Evolutionary conservation across 2,329 filamentous ascomycete genomes (phyloP).

Genomic region (Verticillium isaacii): DNA sequence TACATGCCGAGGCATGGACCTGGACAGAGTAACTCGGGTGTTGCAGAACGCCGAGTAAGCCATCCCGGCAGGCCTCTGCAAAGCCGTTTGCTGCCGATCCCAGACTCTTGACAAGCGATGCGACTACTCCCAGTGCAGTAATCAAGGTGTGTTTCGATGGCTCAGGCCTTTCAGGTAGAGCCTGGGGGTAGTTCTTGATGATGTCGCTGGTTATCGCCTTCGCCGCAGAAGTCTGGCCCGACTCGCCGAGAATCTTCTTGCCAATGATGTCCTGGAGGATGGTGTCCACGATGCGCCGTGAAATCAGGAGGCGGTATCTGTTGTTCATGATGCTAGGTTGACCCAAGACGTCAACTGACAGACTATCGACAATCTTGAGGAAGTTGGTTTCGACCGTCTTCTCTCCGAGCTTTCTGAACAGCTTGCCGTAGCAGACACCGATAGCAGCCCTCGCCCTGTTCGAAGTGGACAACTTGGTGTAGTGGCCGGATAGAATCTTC

Average conservation of each 20-base stretch:
- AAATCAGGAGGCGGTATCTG: conserved; percentile 80
- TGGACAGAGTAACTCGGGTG: conserved; percentile 97
- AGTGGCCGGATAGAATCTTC: conserved; percentile 73
- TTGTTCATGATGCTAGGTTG: conserved; percentile 73
- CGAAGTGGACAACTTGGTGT: conserved; percentile 70
- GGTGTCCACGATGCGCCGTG: conserved; percentile 77
- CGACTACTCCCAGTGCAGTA: conserved; percentile 71
- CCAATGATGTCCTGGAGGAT: conserved; percentile 82
- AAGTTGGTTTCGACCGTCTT: conserved; percentile 82
- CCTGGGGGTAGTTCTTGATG: conserved; percentile 91
- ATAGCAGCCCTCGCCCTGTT: conserved; percentile 80
- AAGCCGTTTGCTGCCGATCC: conserved; percentile 77
- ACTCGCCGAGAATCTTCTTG: conserved; percentile 77
- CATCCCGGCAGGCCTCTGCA: conserved; percentile 80
- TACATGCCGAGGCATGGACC: conserved; percentile 78
- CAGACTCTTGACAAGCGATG: conserved; percentile 71
- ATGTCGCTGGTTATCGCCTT: conserved; percentile 80
- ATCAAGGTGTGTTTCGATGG: conserved; percentile 84
- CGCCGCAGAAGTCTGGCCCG: conserved; percentile 78
- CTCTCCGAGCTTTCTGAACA: conserved; percentile 75
- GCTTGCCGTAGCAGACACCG: conserved; percentile 78
- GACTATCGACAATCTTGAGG: conserved; percentile 70
- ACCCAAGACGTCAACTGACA: conserved; percentile 76
- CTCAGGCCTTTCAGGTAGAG: conserved; percentile 79
- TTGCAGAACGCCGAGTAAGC: conserved; percentile 81